Evolutionary conservation across 2,329 filamentous ascomycete genomes (phyloP), one percentile per base, ranked within the genome.

Genomic region (Coniochaeta sp.): DNA sequence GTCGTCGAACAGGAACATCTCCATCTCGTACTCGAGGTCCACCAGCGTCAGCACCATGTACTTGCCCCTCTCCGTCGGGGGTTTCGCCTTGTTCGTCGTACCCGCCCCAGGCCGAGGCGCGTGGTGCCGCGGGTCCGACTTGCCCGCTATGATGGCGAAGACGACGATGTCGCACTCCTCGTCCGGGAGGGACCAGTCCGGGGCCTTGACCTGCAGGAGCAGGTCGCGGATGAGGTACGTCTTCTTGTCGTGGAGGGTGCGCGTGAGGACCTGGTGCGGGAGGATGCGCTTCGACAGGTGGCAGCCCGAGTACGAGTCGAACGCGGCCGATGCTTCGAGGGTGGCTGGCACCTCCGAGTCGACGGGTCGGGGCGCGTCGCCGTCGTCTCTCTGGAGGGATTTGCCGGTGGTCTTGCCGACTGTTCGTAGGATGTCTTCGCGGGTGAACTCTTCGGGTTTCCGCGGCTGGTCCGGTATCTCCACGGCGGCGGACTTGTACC

Each of bases 1-100:
- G 0, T 89, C 87, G 67, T 90, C 90, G 74, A 99, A 99, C 16
- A 99, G 83, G 67, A 92, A 98, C 47, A 98, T 82, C 64, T 98
- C 93, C 14, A 99, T 74, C 67, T 96, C 91, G 85, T 88, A 96
- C 67, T 91, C 89, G 12, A 99, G 79, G 72, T 99, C 93, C 0
- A 90, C 91, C 2, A 99, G 80, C 1, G 86, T 90, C 63, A 99
- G 78, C 1, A 93, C 89, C 90, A 99, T 97, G 77, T 96, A 99
- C 72, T 96, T 97, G 57, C 89, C 88, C 22, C 82, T 80, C 59
- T 87, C 82, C 10, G 83, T 79, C 55, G 82, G 76, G 19, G 77
- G 75, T 52, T 81, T 75, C 6, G 78, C n/a, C n/a, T n/a, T n/a
- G n/a, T n/a, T 75, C 9, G 78, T 77, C 60, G 74, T 74, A n/a